Base-by-base conservation (phyloP, 1,284 basidiomycete species). In the Austroboletus novae-zelandiae region DNA sequence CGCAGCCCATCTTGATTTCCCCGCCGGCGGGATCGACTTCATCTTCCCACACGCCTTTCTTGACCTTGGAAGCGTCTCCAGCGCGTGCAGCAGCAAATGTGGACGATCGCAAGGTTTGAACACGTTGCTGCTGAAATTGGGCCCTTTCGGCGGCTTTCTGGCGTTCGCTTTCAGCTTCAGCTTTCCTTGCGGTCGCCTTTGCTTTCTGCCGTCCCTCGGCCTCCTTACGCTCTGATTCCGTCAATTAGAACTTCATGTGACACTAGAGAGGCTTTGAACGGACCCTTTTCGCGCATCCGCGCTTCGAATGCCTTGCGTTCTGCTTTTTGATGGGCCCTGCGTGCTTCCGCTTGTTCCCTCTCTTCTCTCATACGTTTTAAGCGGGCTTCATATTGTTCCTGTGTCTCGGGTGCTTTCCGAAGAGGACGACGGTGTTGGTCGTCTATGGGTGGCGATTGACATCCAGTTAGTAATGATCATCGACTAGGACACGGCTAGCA, bases 1-100 rank as follows among this genome's bases (percentile, higher is more conserved):
- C 76, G 52, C 76, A 79, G n/a, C 80, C 80, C 45, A 66, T 57
- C 58, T 78, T 80, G 47, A 83, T 66, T 69, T 89, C 86, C 25
- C 84, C 83, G 32, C 85, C 86, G 17, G 79, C 72, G 43, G 84
- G 81, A 66, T 88, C 85, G 46, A 89, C 83, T 27, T 72, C 70
- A 44, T 85, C 75, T 68, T 87, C 84, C 77, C 79, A 88, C 15
- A 89, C 66, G 30, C 79, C 80, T 54, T 78, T 77, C 69, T 78
- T 81, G 42, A 88, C 87, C 43, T 66, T 69, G 4, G 68, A 73
- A 23, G 67, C 58, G 37, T 86, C 72, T 7, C 79, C 77, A 15
- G 66, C 61, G 14, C 86, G 77, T 42, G 84, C 84, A 30, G 84
- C 83, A 13, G 74, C 69, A 64, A 90, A 89, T 18, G 79, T 74